Conservation (phyloP, 2,329 filamentous ascomycete genomes). For the Colletotrichum nymphaeae region DNA sequence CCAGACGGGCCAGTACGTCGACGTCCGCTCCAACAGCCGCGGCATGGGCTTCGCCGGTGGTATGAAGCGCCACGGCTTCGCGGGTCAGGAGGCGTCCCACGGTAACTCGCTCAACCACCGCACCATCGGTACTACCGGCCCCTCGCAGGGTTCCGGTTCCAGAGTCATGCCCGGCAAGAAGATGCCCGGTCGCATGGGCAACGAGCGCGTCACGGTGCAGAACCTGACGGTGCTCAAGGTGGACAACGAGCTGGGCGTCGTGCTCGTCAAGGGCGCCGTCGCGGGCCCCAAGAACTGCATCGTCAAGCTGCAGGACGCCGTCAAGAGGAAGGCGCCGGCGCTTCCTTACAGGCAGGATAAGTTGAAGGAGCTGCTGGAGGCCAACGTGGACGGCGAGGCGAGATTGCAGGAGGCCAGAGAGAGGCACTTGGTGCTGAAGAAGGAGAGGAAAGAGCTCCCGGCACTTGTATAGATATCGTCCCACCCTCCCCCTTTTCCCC, state of each 20-base stretch:
- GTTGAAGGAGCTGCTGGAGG: constrained; percentile 55
- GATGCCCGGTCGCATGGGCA: constrained; percentile 97
- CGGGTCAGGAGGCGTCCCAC: constrained; percentile 90
- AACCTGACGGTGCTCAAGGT: constrained; percentile 91
- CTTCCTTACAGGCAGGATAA: constrained; percentile 61
- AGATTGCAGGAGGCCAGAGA: constrained; percentile 60
- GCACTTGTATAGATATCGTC: constrained; percentile 17
- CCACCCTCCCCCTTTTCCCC: constrained; percentile 6
- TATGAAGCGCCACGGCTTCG: constrained; percentile 96
- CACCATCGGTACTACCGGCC: constrained; percentile 89
- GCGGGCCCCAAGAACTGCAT: constrained; percentile 89
- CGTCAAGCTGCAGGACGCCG: constrained; percentile 88
- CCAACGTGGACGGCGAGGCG: constrained; percentile 58
- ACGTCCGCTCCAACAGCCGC: constrained; percentile 81
- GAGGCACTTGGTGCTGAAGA: constrained; percentile 66
- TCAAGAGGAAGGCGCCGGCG: constrained; percentile 79
- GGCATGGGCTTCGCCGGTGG: constrained; percentile 96
- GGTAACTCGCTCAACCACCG: constrained; percentile 96
- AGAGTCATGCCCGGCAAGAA: constrained; percentile 96
- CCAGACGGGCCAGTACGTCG: constrained; percentile 88
- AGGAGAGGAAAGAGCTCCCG: constrained; percentile 45
- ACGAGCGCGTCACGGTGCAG: constrained; percentile 87
- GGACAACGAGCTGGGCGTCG: constrained; percentile 85
- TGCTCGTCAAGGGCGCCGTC: constrained; percentile 88
- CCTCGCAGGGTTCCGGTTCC: constrained; percentile 90